Percentiles rank a stretch among this genome's conserved stretches.
Evolutionary conservation across 2,329 filamentous ascomycete species (phyloP).

Genomic region (Fusarium drepaniforme): DNA sequence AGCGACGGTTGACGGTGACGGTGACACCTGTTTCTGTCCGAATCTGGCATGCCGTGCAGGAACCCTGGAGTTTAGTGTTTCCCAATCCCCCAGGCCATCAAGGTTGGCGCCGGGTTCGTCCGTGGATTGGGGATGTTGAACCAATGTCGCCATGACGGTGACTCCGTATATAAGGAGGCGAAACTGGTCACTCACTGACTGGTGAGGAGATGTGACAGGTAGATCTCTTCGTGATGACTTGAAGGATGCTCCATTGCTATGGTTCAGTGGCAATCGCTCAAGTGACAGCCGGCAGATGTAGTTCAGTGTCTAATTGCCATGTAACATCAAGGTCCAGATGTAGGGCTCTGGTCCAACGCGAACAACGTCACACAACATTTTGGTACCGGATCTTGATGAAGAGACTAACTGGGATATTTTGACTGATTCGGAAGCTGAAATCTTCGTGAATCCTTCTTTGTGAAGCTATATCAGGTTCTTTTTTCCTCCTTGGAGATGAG

Average conservation of each 20-base stretch:
- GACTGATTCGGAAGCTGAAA: not conserved
- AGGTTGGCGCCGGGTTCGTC: not conserved
- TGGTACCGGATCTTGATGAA: not conserved
- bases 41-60: not conserved
- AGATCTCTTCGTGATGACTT: not conserved
- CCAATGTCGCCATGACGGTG: not conserved
- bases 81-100: constrained; percentile 3
- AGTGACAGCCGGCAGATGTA: not conserved
- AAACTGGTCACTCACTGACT: not conserved
- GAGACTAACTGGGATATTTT: not conserved
- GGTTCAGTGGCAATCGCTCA: not conserved
- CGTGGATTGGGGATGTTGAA: not conserved
- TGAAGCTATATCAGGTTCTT: not conserved
- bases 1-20: constrained; percentile 8
- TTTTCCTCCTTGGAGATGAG: not conserved
- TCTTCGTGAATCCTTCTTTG: not conserved
- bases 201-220: not conserved
- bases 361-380: not conserved
- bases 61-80: not conserved
- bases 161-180: not conserved
- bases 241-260: not conserved
- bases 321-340: not conserved
- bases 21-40: constrained; percentile 7
- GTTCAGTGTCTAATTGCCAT: not conserved
- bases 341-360: not conserved